These are phyloP conservation scores for Hymenoscyphus linearis DNA, from an alignment of 2,329 filamentous ascomycete species.

Conservation along the genomic window DNA sequence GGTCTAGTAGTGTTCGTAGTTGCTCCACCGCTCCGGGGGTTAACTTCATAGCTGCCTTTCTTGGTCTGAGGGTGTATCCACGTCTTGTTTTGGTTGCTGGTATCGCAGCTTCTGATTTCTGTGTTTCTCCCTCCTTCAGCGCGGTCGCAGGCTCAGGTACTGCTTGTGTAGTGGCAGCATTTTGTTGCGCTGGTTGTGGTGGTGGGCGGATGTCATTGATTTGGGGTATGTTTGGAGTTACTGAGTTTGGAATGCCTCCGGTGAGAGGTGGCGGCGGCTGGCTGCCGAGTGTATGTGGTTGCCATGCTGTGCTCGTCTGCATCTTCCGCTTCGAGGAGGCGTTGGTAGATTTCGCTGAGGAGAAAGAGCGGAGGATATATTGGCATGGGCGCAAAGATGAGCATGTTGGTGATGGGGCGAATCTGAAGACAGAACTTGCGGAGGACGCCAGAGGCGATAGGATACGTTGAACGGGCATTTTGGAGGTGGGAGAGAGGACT, in stretches of 20 bases:
- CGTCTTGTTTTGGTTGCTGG: conserved; percentile 40
- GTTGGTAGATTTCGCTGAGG: conserved; percentile 37
- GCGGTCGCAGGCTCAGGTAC: conserved; percentile 49
- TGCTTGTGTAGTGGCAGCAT: conserved; percentile 58
- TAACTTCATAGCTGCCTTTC: conserved; percentile 81
- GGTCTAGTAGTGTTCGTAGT: conserved; percentile 68
- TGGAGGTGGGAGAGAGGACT: neutral
- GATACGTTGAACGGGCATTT: conserved; percentile 29
- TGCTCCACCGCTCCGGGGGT: conserved; percentile 76
- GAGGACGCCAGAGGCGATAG: conserved; percentile 30
- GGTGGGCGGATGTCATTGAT: conserved; percentile 43
- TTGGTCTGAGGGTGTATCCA: conserved; percentile 65
- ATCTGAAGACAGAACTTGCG: conserved; percentile 24
- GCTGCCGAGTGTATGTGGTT: conserved; percentile 52
- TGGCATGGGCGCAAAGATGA: conserved; percentile 36
- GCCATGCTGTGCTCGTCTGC: conserved; percentile 61
- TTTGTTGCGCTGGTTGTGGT: conserved; percentile 33
- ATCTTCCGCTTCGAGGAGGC: conserved; percentile 54
- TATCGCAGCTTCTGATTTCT: conserved; percentile 51
- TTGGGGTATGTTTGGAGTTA: conserved; percentile 40
- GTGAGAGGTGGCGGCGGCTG: conserved; percentile 49
- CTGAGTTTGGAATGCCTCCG: conserved; percentile 36
- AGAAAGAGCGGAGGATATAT: conserved; percentile 41
- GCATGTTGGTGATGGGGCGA: conserved; percentile 26
- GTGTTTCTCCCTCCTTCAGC: conserved; percentile 58